phyloP scores from a whole-genome alignment of 306 rosid genomes.

The Quercus wislizeni region DNA sequence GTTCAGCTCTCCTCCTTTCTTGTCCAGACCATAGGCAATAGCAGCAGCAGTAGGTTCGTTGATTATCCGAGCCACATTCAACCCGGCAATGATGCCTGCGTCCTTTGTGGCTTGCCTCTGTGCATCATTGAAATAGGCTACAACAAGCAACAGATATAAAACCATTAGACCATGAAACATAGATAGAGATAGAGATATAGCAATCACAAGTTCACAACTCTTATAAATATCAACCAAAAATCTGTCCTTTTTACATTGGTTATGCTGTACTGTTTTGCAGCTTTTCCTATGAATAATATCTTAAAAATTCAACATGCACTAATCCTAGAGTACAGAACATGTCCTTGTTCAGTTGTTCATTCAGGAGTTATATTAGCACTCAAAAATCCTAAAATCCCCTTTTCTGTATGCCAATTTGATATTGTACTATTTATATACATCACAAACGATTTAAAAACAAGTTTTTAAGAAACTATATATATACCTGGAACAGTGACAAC shows the following conservation, averaged over 20 bases:
- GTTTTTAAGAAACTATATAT: background rate
- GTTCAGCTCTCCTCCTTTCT: constrained; percentile 45
- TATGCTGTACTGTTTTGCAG: background rate
- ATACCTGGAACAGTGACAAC: constrained; percentile 59
- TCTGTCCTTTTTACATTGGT: background rate
- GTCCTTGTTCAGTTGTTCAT: background rate
- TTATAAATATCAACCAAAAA: background rate
- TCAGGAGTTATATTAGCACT: background rate
- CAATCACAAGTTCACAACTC: background rate
- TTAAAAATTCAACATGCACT: background rate
- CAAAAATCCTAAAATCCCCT: background rate
- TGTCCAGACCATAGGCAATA: constrained; percentile 51
- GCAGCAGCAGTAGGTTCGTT: constrained; percentile 59
- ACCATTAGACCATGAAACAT: background rate
- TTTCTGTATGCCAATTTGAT: background rate
- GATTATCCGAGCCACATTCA: constrained; percentile 45
- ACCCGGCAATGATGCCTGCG: constrained; percentile 48
- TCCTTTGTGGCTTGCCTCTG: constrained; percentile 60
- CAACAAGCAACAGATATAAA: background rate
- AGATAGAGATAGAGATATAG: no score
- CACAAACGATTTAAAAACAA: background rate
- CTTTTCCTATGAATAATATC: background rate
- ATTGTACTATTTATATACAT: background rate
- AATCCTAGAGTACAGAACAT: background rate
- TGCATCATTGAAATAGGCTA: constrained; percentile 61